Evolutionary conservation across 2,329 filamentous ascomycete genomes (phyloP), one percentile per base, ranked within the genome.

Genomic region (Teratosphaeriaceae sp.): DNA sequence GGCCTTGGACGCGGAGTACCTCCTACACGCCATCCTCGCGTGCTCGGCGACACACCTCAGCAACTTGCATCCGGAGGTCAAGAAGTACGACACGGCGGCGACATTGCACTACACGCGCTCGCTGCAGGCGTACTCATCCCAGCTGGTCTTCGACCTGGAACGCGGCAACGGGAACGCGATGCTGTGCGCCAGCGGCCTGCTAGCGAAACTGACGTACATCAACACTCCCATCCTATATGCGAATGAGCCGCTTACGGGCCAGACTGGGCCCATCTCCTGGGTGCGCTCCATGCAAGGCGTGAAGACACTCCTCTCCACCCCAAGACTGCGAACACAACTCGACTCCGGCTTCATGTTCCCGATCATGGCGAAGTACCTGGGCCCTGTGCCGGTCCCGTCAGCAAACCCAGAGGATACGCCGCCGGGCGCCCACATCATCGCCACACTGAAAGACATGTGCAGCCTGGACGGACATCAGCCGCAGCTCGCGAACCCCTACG

Each of bases 21-120:
- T 95, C 53, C 89, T 96, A 86, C 85, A 90, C 65, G 82, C 89
- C 12, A 75, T 96, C 55, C 75, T 96, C 40, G 87, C 87, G 8
- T 84, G 96, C 57, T 94, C 89, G 12, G 89, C 90, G 43, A 88
- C 85, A 57, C 88, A 96, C 66, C 78, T 97, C 50, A 84, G 87
- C 40, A 90, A 56, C 89, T 87, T 44, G 80, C 84, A 60, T 92
- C 88, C 58, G 78, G 80, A 36, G 77, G 88, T 29, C 4, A 30
- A 44, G 23, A 46, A 46, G 16, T 52, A 48, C 30, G 31, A 44
- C 24, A 16, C 43, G 3, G 49, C 49, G 7, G 47, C 47, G 15
- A 40, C 38, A 2, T 23, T 46, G 8, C 49, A 50, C 43, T 50
- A 47, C 20, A 46, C 43, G 8, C 40, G 49, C 5, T 50, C 49